phyloP scores from a whole-genome alignment of 2,329 filamentous ascomycete species.

The Stemphylium beticola region DNA sequence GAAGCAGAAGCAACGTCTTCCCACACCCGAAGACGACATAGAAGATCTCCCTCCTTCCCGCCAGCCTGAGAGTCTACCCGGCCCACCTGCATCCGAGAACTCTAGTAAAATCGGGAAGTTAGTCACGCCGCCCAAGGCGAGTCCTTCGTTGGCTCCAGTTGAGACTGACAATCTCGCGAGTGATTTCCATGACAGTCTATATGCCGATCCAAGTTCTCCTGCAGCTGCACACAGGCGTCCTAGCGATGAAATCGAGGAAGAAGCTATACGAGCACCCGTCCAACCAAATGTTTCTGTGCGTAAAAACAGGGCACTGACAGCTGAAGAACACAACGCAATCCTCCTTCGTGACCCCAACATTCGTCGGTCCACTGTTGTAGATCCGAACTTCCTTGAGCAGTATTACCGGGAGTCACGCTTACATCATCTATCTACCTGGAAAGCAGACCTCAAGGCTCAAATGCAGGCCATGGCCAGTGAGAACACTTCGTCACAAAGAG shows the following conservation, averaged over 20 bases:
- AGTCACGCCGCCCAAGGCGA: constrained; percentile 41
- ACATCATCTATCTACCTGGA: constrained; percentile 96
- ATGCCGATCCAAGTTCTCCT: constrained; percentile 27
- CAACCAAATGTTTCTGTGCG: background rate
- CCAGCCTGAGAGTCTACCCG: constrained; percentile 44
- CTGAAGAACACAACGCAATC: constrained; percentile 90
- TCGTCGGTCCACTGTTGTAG: constrained; percentile 86
- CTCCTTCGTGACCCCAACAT: constrained; percentile 84
- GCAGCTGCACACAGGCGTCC: constrained; percentile 5
- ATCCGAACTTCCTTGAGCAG: constrained; percentile 91
- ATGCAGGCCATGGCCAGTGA: constrained; percentile 82
- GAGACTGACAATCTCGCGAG: constrained; percentile 10
- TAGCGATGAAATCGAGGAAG: constrained; percentile 12
- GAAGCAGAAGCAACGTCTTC: constrained; percentile 18
- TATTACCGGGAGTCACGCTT: constrained; percentile 94
- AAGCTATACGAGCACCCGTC: constrained; percentile 3
- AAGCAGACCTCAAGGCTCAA: constrained; percentile 87
- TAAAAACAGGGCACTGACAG: constrained; percentile 63
- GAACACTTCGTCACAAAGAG: constrained; percentile 61
- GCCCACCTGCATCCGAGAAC: background rate
- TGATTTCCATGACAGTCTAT: constrained; percentile 31
- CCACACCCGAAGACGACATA: constrained; percentile 34
- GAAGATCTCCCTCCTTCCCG: constrained; percentile 41
- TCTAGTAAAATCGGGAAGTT: constrained; percentile 19
- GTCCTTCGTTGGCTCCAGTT: constrained; percentile 25